Conservation (phyloP, 371 early-diverging fungal species). For the Mortierella sp. region DNA sequence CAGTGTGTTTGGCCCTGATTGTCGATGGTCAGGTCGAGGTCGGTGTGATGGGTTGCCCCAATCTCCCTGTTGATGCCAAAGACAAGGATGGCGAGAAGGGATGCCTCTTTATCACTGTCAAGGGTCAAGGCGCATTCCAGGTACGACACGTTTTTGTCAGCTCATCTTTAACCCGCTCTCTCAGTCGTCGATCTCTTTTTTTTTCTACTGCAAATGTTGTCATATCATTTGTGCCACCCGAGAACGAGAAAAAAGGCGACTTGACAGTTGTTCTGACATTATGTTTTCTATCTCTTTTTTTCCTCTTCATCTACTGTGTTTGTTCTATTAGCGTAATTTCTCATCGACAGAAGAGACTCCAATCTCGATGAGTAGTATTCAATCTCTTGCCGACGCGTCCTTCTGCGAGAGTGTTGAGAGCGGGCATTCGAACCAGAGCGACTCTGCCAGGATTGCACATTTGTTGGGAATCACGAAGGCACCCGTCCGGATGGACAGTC, state of each 20-base stretch:
- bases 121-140: slow-evolving; percentile 92
- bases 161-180: background rate
- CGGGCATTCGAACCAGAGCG: slow-evolving; percentile 90
- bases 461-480: slow-evolving; percentile 80
- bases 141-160: slow-evolving; percentile 57
- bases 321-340: slow-evolving; percentile 72
- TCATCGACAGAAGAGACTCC: slow-evolving; percentile 67
- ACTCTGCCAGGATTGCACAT: slow-evolving; percentile 83
- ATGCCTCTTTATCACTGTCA: slow-evolving; percentile 83
- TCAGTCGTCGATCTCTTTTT: background rate
- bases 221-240: slow-evolving; percentile 1
- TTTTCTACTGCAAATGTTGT: background rate
- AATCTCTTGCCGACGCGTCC: slow-evolving; percentile 70
- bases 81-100: slow-evolving; percentile 81
- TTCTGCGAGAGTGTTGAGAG: slow-evolving; percentile 98
- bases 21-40: slow-evolving; percentile 90
- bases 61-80: slow-evolving; percentile 80
- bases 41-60: slow-evolving; percentile 97
- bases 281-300: slow-evolving; percentile 3
- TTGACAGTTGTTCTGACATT: background rate
- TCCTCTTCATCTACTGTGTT: slow-evolving; percentile 10
- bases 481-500: slow-evolving; percentile 94
- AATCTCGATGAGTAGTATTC: slow-evolving; percentile 74
- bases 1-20: slow-evolving; percentile 95
- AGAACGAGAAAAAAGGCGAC: background rate